phyloP scores from a whole-genome alignment of 306 rosid species.

The Elaeagnus macrophylla region DNA sequence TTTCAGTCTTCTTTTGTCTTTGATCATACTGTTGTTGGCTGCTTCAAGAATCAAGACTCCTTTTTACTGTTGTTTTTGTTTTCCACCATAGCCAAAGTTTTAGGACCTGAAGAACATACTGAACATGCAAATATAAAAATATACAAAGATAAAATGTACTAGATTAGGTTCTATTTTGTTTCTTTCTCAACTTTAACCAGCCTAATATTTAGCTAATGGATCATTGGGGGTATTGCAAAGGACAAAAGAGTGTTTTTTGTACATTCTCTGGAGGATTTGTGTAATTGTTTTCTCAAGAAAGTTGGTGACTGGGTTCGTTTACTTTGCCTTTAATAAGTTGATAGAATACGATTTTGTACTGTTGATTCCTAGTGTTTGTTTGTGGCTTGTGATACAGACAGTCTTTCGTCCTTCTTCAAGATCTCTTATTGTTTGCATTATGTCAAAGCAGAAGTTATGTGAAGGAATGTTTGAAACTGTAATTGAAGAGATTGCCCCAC shows the following conservation, averaged over 20 bases:
- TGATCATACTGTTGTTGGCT: neutral
- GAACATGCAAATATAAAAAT: too few species aligned
- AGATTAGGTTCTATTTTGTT: too few species aligned
- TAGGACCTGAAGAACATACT: too few species aligned
- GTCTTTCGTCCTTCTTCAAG: constrained; percentile 36
- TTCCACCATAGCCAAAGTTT: too few species aligned
- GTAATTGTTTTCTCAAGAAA: neutral
- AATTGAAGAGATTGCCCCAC: neutral
- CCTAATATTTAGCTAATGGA: constrained; percentile 22
- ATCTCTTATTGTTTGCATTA: constrained; percentile 29
- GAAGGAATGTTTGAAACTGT: constrained; percentile 9
- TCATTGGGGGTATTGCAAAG: constrained; percentile 27
- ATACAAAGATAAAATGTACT: too few species aligned
- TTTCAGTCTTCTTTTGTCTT: constrained; percentile 29
- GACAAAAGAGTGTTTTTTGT: constrained; percentile 26
- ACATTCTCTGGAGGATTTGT: constrained; percentile 23
- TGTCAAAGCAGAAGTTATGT: constrained; percentile 20
- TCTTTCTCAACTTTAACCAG: too few species aligned
- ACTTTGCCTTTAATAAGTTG: constrained; percentile 34
- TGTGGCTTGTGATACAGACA: constrained; percentile 42
- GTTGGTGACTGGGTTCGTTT: constrained; percentile 29
- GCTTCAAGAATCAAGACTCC: too few species aligned
- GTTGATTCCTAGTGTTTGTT: constrained; percentile 30
- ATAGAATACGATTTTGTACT: constrained; percentile 22
- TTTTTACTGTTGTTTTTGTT: too few species aligned